Percentiles rank a stretch among this genome's conserved stretches.
These are phyloP conservation scores for Diaporthe eres DNA, from an alignment of 2,329 filamentous ascomycete genomes.

Conservation along the genomic window DNA sequence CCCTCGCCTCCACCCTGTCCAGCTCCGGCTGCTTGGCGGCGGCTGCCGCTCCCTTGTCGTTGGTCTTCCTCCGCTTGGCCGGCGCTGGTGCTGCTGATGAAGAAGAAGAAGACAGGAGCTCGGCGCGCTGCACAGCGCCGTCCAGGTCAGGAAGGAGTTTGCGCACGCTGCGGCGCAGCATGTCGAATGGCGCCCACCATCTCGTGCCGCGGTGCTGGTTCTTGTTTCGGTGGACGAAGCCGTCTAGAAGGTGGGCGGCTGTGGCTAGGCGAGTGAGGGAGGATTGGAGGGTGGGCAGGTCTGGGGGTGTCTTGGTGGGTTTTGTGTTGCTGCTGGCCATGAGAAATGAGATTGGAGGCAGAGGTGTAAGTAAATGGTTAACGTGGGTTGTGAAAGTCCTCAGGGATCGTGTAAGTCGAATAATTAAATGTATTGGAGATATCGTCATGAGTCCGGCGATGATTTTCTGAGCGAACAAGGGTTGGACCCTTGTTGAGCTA, in stretches of 20 bases:
- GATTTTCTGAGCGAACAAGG: neutral
- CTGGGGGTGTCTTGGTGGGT: neutral
- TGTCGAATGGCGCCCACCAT: constrained; percentile 84
- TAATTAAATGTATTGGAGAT: neutral
- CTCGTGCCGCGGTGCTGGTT: constrained; percentile 88
- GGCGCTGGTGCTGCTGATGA: constrained; percentile 13
- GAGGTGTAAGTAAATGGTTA: neutral
- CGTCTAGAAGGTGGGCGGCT: constrained; percentile 72
- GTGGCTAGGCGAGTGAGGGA: constrained; percentile 53
- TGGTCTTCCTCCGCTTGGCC: constrained; percentile 39
- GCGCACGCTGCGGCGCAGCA: constrained; percentile 76
- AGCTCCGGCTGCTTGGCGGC: constrained; percentile 34
- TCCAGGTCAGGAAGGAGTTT: constrained; percentile 62
- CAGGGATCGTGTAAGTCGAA: constrained; percentile 4
- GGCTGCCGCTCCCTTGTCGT: neutral
- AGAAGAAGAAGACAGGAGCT: constrained; percentile 14
- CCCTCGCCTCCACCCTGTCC: constrained; percentile 45
- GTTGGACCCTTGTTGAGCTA: neutral
- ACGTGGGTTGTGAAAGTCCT: neutral
- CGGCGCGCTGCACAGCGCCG: constrained; percentile 44
- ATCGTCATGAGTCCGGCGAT: neutral
- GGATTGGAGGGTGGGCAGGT: constrained; percentile 31
- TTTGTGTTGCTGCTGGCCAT: constrained; percentile 17
- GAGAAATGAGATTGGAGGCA: neutral
- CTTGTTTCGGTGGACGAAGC: constrained; percentile 86